These are phyloP conservation scores for Heliocybe sulcata DNA, from an alignment of 1,284 basidiomycete species.

Conservation along the genomic window DNA sequence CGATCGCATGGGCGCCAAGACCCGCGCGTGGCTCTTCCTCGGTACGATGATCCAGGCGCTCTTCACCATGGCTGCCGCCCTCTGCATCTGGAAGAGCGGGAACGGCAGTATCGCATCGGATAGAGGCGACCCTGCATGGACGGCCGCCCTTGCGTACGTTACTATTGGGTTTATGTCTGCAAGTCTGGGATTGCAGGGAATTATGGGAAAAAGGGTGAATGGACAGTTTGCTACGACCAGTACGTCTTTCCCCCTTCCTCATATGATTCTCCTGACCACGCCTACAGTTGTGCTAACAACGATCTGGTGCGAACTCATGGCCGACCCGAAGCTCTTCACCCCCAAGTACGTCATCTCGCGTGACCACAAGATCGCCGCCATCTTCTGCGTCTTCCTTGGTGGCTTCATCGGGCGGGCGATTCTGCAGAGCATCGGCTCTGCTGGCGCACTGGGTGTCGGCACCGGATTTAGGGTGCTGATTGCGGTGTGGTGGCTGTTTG, in stretches of 20 bases:
- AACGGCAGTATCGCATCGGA: constrained; percentile 45
- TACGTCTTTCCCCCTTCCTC: constrained; percentile 33
- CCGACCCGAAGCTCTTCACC: constrained; percentile 67
- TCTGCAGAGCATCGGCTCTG: constrained; percentile 52
- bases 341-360: constrained; percentile 48
- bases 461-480: constrained; percentile 61
- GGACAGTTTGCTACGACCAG: constrained; percentile 76
- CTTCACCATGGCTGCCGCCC: constrained; percentile 64
- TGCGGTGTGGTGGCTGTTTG: constrained; percentile 60
- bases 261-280: background rate
- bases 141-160: constrained; percentile 55
- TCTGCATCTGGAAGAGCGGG: constrained; percentile 59
- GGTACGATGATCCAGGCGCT: constrained; percentile 71
- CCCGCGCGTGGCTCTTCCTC: constrained; percentile 66
- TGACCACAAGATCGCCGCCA: constrained; percentile 64
- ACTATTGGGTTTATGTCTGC: constrained; percentile 73
- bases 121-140: constrained; percentile 65
- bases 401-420: constrained; percentile 67
- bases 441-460: constrained; percentile 61
- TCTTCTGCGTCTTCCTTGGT: constrained; percentile 65
- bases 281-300: constrained; percentile 62
- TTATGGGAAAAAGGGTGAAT: constrained; percentile 75
- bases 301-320: constrained; percentile 82
- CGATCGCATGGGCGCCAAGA: constrained; percentile 63
- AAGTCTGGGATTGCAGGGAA: constrained; percentile 76